A percentile compares a stretch with the other conserved stretches of the same genome.
Conservation (phyloP, 768 basidiomycete species). For the Boletus fagicola region DNA sequence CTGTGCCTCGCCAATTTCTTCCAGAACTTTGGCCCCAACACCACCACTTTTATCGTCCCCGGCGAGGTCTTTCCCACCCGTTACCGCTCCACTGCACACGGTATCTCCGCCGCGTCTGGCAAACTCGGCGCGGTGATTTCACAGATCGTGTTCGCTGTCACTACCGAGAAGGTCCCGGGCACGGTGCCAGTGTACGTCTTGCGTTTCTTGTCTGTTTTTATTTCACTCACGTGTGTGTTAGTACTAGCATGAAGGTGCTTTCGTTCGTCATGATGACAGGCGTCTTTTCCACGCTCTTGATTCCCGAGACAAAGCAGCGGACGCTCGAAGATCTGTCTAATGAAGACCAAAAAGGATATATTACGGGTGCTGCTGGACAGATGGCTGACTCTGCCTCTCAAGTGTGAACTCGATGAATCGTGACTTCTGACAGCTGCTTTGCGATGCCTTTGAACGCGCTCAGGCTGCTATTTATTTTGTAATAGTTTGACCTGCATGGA, state of each 20-base stretch:
- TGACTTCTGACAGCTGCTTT: too few species aligned
- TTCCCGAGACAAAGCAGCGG: constrained; percentile 69
- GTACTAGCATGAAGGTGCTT: constrained; percentile 56
- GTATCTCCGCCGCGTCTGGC: constrained; percentile 77
- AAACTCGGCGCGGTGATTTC: constrained; percentile 80
- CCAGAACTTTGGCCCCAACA: constrained; percentile 82
- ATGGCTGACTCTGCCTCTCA: neutral
- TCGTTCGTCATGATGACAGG: constrained; percentile 83
- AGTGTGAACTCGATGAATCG: neutral
- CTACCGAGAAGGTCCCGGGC: too few species aligned
- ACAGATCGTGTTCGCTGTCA: constrained; percentile 42
- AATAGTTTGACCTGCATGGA: neutral
- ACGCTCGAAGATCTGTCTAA: constrained; percentile 66
- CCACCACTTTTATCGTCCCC: constrained; percentile 75
- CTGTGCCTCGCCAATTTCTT: constrained; percentile 83
- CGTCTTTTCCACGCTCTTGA: constrained; percentile 68
- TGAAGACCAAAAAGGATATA: constrained; percentile 34
- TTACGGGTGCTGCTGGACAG: neutral
- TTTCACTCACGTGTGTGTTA: neutral
- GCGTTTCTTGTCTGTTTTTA: neutral
- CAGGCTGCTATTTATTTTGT: neutral
- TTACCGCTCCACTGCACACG: constrained; percentile 77
- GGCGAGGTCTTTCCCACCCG: constrained; percentile 84
- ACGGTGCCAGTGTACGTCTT: too few species aligned
- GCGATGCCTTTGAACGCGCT: neutral